Evolutionary conservation across 352 stramenopile species (phyloP).

Genomic region (Globisporangium spinosum): DNA sequence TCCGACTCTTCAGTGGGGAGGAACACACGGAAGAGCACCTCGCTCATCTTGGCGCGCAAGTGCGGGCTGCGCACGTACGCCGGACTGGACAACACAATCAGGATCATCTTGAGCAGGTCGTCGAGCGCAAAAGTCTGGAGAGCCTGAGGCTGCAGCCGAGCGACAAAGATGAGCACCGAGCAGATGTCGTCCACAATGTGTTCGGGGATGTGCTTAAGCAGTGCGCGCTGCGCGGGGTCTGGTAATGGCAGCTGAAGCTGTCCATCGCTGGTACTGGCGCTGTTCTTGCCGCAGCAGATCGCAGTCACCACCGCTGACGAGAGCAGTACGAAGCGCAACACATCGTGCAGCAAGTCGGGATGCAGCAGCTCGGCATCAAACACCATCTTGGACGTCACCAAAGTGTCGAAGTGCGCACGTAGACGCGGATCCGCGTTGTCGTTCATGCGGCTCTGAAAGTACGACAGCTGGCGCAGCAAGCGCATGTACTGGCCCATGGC

Average conservation of each 20-base stretch:
- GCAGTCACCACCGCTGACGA: slow-evolving; percentile 56
- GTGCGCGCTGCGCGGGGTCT: slow-evolving; percentile 22
- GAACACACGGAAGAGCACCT: slow-evolving; percentile 96
- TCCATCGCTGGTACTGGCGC: background rate
- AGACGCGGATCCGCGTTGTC: slow-evolving; percentile 62
- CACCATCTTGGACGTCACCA: slow-evolving; percentile 71
- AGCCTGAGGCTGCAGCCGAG: slow-evolving; percentile 79
- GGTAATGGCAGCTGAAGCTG: slow-evolving; percentile 39
- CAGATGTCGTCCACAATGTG: slow-evolving; percentile 95
- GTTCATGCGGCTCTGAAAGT: slow-evolving; percentile 84
- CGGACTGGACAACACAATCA: slow-evolving; percentile 89
- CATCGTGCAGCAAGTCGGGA: slow-evolving; percentile 73
- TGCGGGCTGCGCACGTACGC: slow-evolving; percentile 88
- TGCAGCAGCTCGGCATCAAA: slow-evolving; percentile 77
- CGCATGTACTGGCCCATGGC: slow-evolving; percentile 82
- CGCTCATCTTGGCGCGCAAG: slow-evolving; percentile 94
- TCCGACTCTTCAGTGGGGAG: slow-evolving; percentile 87
- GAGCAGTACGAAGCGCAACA: slow-evolving; percentile 69
- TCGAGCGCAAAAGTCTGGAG: slow-evolving; percentile 85
- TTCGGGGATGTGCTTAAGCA: slow-evolving; percentile 89
- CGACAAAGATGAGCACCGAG: slow-evolving; percentile 89
- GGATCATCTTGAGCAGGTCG: slow-evolving; percentile 88
- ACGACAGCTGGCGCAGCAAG: slow-evolving; percentile 88
- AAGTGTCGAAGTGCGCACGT: slow-evolving; percentile 69
- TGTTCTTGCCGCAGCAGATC: slow-evolving; percentile 36